These are phyloP conservation scores for Kazachstania viticola DNA, from an alignment of 805 yeast species.

Conservation along the genomic window DNA sequence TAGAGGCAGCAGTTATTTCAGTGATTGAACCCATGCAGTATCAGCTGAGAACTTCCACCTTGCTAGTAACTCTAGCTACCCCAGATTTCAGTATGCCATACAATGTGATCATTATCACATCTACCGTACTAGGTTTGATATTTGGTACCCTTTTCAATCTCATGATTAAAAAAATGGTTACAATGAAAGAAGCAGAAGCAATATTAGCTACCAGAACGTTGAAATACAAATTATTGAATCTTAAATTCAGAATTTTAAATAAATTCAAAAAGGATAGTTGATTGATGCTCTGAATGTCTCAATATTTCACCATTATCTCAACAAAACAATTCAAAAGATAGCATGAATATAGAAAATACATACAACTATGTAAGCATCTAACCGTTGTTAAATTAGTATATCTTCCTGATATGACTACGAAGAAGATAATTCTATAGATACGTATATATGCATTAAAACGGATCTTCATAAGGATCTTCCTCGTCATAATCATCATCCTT, in stretches of 20 bases:
- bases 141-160: slow-evolving; percentile 82
- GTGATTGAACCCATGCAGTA: slow-evolving; percentile 36
- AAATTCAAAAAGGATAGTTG: too few relatives aligned
- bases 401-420: too few relatives aligned
- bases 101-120: slow-evolving; percentile 86
- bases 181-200: slow-evolving; percentile 56
- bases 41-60: slow-evolving; percentile 71
- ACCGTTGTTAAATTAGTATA: too few relatives aligned
- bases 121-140: slow-evolving; percentile 84
- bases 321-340: too few relatives aligned
- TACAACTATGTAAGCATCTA: too few relatives aligned
- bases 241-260: slow-evolving; percentile 6
- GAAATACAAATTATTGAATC: slow-evolving; percentile 12
- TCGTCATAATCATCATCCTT: slow-evolving; percentile 97
- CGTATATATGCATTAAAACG: slow-evolving; percentile 59
- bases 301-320: too few relatives aligned
- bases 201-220: slow-evolving; percentile 9
- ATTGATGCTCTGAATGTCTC: too few relatives aligned
- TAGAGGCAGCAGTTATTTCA: slow-evolving; percentile 78
- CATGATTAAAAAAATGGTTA: slow-evolving; percentile 58
- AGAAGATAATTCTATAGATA: too few relatives aligned
- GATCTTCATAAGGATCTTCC: slow-evolving; percentile 96
- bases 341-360: too few relatives aligned
- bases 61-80: slow-evolving; percentile 77
- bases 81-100: slow-evolving; percentile 99